Base-by-base conservation (phyloP, 192 early-diverging fungal species). In the Podila epicladia region DNA sequence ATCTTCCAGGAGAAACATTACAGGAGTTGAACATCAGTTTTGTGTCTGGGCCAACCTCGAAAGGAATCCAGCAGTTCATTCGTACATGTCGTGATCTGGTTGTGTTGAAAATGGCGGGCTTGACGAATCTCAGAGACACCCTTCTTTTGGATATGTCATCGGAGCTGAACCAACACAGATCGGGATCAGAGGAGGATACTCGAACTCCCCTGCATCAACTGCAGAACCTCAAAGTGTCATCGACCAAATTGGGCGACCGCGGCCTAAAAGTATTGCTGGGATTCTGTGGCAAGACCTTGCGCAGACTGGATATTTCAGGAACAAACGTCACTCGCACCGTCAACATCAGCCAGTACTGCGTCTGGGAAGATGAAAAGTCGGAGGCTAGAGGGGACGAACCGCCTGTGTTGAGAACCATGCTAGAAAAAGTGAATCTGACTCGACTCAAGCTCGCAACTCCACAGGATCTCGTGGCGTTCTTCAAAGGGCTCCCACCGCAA, bases 1-100 rank as follows among this genome's bases (percentile, higher is more conserved):
- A 58, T 9, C 38, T 77, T 9, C 64, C 75, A 3, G 19, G 2
- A 2, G 53, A 48, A 0, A 33, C 64, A 1, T 28, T 77, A 7
- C 20, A 67, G 45, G 75, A 77, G 19, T 51, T 77, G 59, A 77
- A 77, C 59, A 71, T 77, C 37, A 77, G 75, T 29, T 77, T 77
- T 67, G 69, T 77, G 59, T 58, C 58, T 0, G 75, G 63, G 3
- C 62, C 74, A 31, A 77, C 75, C 8, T 49, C 59, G 15, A 77
- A 77, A 32, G 75, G 75, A 6, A 71, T 77, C 37, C 65, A 57
- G 28, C 57, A 29, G 38, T 8, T 77, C n/a, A 22, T 77, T 3
- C 31, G 45, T 20, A 22, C 45, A 12, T 77, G 75, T 59, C 64
- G 69, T 0, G 58, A 62, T 29, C 17, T 77, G 41, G 17, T 49